phyloP scores from a whole-genome alignment of 2,329 filamentous ascomycete species.

The Trichoderma sp. region DNA sequence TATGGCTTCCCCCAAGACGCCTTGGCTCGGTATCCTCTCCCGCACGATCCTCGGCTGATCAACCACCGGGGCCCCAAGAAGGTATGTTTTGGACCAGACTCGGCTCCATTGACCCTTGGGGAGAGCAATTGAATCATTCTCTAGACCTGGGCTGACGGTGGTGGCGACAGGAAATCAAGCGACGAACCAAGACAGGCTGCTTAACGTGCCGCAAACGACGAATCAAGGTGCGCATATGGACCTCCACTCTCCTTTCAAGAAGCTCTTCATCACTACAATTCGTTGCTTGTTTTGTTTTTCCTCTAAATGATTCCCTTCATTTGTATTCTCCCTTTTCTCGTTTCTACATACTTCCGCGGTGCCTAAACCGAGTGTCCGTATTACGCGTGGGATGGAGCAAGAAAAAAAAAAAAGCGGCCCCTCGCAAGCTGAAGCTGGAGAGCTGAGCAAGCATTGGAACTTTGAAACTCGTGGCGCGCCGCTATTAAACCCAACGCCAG shows the following conservation, averaged over 20 bases:
- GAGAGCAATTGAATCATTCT: not conserved
- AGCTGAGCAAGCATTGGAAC: conserved; percentile 5
- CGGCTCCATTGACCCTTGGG: not conserved
- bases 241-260: not conserved
- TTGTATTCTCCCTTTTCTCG: conserved; percentile 14
- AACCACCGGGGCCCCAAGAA: conserved; percentile 54
- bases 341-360: not conserved
- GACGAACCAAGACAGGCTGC: conserved; percentile 61
- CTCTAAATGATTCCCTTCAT: conserved; percentile 17
- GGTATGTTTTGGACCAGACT: conserved; percentile 37
- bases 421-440: conserved; percentile 3
- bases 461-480: conserved; percentile 10
- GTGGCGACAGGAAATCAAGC: conserved; percentile 55
- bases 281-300: conserved; percentile 9
- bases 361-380: not conserved
- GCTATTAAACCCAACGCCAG: conserved; percentile 7
- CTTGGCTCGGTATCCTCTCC: conserved; percentile 45
- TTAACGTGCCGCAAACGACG: conserved; percentile 59
- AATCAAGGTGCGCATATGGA: conserved; percentile 52
- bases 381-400: not conserved
- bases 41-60: conserved; percentile 48
- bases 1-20: conserved; percentile 45
- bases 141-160: conserved; percentile 6
- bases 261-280: not conserved
- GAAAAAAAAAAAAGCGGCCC: conserved; percentile 10